phyloP scores from a whole-genome alignment of 1,139 yeast species.

The Lizanozyma gosingica region DNA sequence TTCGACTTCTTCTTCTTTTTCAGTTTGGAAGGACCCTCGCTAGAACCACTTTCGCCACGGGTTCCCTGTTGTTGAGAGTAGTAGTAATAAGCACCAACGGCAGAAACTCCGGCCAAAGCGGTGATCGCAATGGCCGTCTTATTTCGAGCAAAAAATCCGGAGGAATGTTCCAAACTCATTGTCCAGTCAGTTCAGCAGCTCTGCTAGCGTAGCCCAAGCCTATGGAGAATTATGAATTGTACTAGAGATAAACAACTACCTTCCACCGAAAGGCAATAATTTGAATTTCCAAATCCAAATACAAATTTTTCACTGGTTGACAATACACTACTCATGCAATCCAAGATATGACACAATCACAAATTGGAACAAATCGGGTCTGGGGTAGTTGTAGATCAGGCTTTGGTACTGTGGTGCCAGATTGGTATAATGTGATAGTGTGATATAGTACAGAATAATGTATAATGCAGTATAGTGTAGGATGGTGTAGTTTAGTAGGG shows the following conservation, averaged over 20 bases:
- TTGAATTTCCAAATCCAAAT: no score
- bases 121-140: conserved; percentile 51
- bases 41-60: conserved; percentile 8
- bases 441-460: no score
- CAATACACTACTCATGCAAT: no score
- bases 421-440: no score
- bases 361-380: no score
- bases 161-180: conserved; percentile 11
- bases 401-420: no score
- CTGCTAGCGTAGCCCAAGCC: not conserved
- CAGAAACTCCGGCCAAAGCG: conserved; percentile 53
- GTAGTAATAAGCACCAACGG: conserved; percentile 53
- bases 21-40: conserved; percentile 18
- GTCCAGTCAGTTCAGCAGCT: not conserved
- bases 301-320: no score
- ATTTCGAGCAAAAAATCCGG: conserved; percentile 43
- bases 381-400: no score
- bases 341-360: no score
- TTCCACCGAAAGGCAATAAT: no score
- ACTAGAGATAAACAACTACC: not conserved
- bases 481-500: no score
- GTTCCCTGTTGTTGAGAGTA: conserved; percentile 28
- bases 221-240: not conserved
- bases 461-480: no score
- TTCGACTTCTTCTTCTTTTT: conserved; percentile 33